Base-by-base conservation (phyloP, 768 basidiomycete genomes). In the Boletales sp. region DNA sequence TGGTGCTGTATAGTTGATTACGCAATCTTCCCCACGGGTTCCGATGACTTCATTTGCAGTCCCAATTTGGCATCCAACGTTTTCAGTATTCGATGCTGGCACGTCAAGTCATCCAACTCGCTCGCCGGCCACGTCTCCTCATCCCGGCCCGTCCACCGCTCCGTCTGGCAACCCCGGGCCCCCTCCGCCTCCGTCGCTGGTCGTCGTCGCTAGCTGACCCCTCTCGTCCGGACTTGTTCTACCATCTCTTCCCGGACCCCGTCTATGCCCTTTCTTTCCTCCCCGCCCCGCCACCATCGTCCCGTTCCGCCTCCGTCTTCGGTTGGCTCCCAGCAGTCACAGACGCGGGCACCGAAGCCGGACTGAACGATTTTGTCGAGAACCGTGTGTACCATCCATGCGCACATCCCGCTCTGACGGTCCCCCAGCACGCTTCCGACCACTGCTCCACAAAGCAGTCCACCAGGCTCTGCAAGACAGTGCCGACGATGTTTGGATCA, bases 201-300 rank as follows among this genome's bases (percentile, higher is more conserved):
- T 54, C 45, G 21, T 66, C 60, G 19, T 58, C 61, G 7, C 52
- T 67, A 43, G 51, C 76, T 8, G 87, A 89, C 62, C 79, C 85
- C 2, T 70, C 74, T 44, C 77, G 86, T 12, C 76, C 82, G 15
- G 84, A 82, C 62, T 65, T 90, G 2, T 88, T 79, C 60, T 90
- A 89, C 68, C 87, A 90, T 62, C 69, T 82, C 36, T 62, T 83
- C 18, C 60, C 75, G 2, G 54, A 64, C 2, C 78, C 82, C 8
- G 77, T 76, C 4, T 88, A 80, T 59, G 86, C 85, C 0, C 58
- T 90, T 2, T 87, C 86, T 1, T 87, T 89, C 50, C 70, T 85
- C 8, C 47, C 74, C 1, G 54, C 66, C 17, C 68, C 74, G 9
- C 82, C 83, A 0, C 63, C 72, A 2, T 61, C 63, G 1, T 55